Base-by-base conservation (phyloP, 345 rosid genomes). In the Eutrema heterophyllum region DNA sequence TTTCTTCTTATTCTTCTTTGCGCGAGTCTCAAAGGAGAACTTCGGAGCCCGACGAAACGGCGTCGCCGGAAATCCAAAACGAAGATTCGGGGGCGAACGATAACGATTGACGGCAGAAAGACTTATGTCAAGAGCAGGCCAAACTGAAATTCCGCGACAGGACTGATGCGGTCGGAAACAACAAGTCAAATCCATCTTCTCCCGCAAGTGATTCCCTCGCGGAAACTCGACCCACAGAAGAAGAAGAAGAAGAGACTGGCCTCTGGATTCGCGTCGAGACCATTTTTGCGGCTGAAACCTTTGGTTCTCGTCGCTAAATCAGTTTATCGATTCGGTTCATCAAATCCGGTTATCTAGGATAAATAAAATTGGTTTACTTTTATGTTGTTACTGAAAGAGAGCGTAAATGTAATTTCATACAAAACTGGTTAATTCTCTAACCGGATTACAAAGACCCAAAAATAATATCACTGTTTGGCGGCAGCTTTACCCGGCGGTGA, bases 1-100 rank as follows among this genome's bases (percentile, higher is more conserved):
- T 75, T 64, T 52, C 73, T 73, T 10, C 74, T 63, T 76, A 16
- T 45, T 82, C 82, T 83, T 84, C 87, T 77, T 83, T 45, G 97
- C 93, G 29, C 26, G 73, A 57, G 75, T 75, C 35, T 44, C 13
- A 12, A 33, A 26, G 50, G 69, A 73, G 44, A 26, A 65, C 3
- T 71, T 68, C 21, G 79, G 66, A 64, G 15, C 55, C 73, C 36
- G 43, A 38, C 35, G 72, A 76, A 70, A 71, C 30, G 81, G 70
- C 55, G 64, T 40, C 61, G 43, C 5, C 60, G 69, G 38, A 11
- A 69, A 72, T 6, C 74, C 51, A 26, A 78, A 58, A 2, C 68
- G 32, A 21, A 82, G 62, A 71, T 57, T 57, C 4, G 45, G 60
- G 39, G 39, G 7, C 21, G 77, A 41, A 48, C 36, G 48, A 21